Evolutionary conservation across 192 early-diverging fungal genomes (phyloP).

Genomic region (Pilobolus umbonatus): DNA sequence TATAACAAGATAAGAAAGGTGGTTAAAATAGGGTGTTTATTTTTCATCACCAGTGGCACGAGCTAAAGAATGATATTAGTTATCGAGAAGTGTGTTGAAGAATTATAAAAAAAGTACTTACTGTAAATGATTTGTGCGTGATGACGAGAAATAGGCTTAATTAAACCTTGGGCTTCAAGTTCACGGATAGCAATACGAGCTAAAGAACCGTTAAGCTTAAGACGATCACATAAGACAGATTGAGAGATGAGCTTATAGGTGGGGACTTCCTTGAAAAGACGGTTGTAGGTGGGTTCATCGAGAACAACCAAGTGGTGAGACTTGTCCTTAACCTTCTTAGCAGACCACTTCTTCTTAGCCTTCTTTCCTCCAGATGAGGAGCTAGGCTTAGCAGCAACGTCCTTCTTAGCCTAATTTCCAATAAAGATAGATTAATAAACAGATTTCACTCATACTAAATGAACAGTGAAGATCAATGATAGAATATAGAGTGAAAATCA

Average conservation of each 20-base stretch:
- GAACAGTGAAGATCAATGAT: not conserved
- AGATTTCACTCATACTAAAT: not conserved
- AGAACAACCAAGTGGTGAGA: slow-evolving; percentile 99
- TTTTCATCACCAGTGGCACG: slow-evolving; percentile 53
- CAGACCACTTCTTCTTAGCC: slow-evolving; percentile 94
- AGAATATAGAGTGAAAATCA: not conserved
- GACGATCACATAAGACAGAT: slow-evolving; percentile 97
- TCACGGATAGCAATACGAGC: slow-evolving; percentile 94
- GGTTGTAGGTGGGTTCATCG: slow-evolving; percentile 96
- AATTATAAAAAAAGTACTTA: no score
- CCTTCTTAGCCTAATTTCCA: slow-evolving; percentile 51
- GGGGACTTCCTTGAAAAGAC: slow-evolving; percentile 99
- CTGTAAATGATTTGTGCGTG: slow-evolving; percentile 89
- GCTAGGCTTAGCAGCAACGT: slow-evolving; percentile 52
- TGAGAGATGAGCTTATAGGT: slow-evolving; percentile 99
- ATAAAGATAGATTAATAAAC: not conserved
- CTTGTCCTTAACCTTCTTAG: slow-evolving; percentile 99
- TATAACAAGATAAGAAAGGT: slow-evolving; percentile 9
- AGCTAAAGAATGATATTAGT: no score
- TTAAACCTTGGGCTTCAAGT: slow-evolving; percentile 85
- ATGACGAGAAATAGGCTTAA: slow-evolving; percentile 88
- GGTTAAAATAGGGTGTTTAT: slow-evolving; percentile 28
- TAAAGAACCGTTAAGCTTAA: slow-evolving; percentile 95
- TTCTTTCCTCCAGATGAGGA: slow-evolving; percentile 60
- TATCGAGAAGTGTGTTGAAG: not conserved